These are phyloP conservation scores for Aspergillus versicolor DNA, from an alignment of 2,329 filamentous ascomycete species.

Conservation along the genomic window DNA sequence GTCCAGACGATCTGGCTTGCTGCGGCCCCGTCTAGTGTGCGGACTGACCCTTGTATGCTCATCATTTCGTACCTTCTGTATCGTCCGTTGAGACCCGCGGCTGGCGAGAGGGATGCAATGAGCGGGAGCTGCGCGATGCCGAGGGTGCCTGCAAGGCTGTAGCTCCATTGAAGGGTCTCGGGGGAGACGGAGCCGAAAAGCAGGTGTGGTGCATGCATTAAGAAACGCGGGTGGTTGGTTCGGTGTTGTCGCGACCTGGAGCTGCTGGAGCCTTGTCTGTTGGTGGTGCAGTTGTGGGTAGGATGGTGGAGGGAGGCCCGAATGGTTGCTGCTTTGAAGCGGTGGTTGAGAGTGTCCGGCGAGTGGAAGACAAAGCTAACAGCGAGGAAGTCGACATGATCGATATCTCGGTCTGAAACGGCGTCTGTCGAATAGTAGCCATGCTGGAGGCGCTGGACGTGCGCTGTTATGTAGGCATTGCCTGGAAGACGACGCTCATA, in stretches of 20 bases:
- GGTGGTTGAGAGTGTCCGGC: slow-evolving; percentile 41
- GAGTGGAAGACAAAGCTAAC: slow-evolving; percentile 53
- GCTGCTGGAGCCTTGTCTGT: neutral
- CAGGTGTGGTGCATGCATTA: slow-evolving; percentile 52
- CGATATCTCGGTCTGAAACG: slow-evolving; percentile 43
- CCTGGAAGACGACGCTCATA: slow-evolving; percentile 51
- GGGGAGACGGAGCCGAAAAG: slow-evolving; percentile 50
- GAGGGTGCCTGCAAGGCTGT: slow-evolving; percentile 47
- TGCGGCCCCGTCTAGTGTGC: slow-evolving; percentile 43
- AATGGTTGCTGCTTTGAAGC: slow-evolving; percentile 50
- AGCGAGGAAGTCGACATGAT: slow-evolving; percentile 50
- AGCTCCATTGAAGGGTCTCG: slow-evolving; percentile 50
- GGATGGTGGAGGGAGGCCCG: slow-evolving; percentile 31
- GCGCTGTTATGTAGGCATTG: slow-evolving; percentile 50
- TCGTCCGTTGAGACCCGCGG: slow-evolving; percentile 40
- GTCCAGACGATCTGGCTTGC: slow-evolving; percentile 52
- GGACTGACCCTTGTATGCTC: slow-evolving; percentile 49
- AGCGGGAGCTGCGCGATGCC: slow-evolving; percentile 48
- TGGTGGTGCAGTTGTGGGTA: neutral
- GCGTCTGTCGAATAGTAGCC: slow-evolving; percentile 46
- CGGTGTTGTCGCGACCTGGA: slow-evolving; percentile 2
- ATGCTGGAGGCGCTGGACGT: slow-evolving; percentile 52
- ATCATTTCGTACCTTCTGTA: slow-evolving; percentile 52
- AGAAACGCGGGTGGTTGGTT: slow-evolving; percentile 38
- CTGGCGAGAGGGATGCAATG: slow-evolving; percentile 43